A percentile compares a stretch with the other conserved stretches of the same genome.
Evolutionary conservation across 148 eudicot genomes (phyloP).

Genomic region (Nepenthes gracilis): DNA sequence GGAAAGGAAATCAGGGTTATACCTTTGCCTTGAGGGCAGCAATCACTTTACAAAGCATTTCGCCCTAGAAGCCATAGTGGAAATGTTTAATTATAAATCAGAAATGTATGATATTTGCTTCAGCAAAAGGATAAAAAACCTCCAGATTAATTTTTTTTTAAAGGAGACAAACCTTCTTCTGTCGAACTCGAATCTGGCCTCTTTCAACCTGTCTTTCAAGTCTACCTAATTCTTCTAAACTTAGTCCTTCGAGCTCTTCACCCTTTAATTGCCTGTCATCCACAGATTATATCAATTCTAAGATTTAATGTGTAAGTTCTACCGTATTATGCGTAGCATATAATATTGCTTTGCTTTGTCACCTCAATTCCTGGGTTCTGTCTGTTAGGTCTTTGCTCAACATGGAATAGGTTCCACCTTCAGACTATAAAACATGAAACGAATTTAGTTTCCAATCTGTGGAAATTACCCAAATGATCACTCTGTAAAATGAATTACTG

Average conservation of each 20-base stretch:
- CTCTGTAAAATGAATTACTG: too few species aligned
- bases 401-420: too few species aligned
- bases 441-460: too few species aligned
- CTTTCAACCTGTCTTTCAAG: slow-evolving; percentile 19
- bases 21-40: slow-evolving; percentile 15
- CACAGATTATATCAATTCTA: slow-evolving; percentile 6
- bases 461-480: too few species aligned
- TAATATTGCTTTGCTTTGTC: too few species aligned
- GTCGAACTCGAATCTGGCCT: slow-evolving; percentile 12
- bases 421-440: too few species aligned
- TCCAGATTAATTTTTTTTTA: too few species aligned
- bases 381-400: too few species aligned
- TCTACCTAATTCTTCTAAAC: slow-evolving; percentile 9
- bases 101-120: too few species aligned
- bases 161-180: slow-evolving; percentile 11
- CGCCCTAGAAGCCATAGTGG: slow-evolving; percentile 7
- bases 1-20: background rate
- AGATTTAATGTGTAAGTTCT: background rate
- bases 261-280: slow-evolving; percentile 17
- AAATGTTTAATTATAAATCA: too few species aligned
- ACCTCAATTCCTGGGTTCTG: too few species aligned
- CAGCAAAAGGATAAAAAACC: too few species aligned
- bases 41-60: slow-evolving; percentile 9
- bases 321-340: background rate
- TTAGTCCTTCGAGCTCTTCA: slow-evolving; percentile 15